These are phyloP conservation scores for Fraxinus dipetala DNA, from an alignment of 305 asterid genomes.

Conservation along the genomic window DNA sequence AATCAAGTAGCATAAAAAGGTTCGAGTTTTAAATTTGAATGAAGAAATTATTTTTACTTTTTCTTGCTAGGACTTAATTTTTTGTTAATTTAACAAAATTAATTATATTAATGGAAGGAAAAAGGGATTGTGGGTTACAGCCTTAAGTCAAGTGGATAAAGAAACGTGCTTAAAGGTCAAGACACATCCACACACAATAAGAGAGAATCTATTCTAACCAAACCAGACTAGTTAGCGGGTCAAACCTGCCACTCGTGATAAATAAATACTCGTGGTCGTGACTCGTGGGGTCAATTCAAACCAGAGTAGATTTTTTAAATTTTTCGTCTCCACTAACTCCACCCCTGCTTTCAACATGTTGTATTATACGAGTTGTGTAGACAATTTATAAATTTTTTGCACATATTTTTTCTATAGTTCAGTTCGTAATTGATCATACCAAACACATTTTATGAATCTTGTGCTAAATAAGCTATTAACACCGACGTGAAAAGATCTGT, in stretches of 20 bases:
- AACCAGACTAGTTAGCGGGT: not conserved
- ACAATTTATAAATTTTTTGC: not conserved
- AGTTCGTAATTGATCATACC: not conserved
- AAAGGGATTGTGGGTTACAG: not conserved
- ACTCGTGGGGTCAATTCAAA: too few relatives aligned
- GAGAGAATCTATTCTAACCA: not conserved
- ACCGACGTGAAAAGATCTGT: too few relatives aligned
- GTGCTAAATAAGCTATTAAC: not conserved
- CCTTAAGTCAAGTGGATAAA: not conserved
- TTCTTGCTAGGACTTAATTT: too few relatives aligned
- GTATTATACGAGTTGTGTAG: not conserved
- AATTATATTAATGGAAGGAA: not conserved
- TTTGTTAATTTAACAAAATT: too few relatives aligned
- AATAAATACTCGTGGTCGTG: not conserved
- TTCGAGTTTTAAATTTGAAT: not conserved
- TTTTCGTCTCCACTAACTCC: too few relatives aligned
- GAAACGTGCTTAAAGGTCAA: not conserved
- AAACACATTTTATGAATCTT: not conserved
- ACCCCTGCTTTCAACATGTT: too few relatives aligned
- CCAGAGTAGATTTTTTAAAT: too few relatives aligned
- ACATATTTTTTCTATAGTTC: not conserved
- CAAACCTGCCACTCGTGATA: not conserved
- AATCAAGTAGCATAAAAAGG: not conserved
- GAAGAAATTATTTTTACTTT: too few relatives aligned
- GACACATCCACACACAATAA: not conserved